Base-by-base conservation (phyloP, 2,329 filamentous ascomycete genomes). In the Penicillium psychrosexuale region DNA sequence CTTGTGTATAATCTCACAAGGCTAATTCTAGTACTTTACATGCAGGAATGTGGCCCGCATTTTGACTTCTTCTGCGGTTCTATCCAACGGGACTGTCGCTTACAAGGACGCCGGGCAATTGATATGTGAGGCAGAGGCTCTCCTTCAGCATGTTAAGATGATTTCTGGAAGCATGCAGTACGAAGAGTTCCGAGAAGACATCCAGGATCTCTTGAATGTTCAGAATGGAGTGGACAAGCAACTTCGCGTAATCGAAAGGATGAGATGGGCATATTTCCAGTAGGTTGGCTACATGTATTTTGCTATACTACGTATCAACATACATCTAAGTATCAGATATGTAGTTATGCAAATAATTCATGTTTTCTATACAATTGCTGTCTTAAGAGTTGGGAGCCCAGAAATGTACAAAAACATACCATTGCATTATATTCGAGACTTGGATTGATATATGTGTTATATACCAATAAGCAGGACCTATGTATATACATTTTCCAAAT, bases 91-190 rank as follows among this genome's bases (percentile, higher is more conserved):
- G 8, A 82, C 93, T 58, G 79, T 97, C 46, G 87, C 88, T 1
- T 97, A 96, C 78, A 95, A 93, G 73, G 91, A 97, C 64, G 91
- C 96, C 65, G 94, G 94, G 1, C 77, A 97, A 56, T 77, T 99
- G 39, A 80, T 99, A 5, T 96, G 91, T 70, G 93, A 99, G 71
- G 87, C 93, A 4, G 91, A 97, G 65, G 82, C 91, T 30, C 78
- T 99, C 49, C 84, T 91, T 43, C 84, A 84, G 63, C 81, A 88
- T 42, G 87, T 88, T 2, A 78, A 79, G 48, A 79, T 77, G 22
- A 75, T 91, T 38, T 83, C 97, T 62, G 91, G 91, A 0, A 80
- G 83, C 1, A 84, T 89, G 40, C 82, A 95, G 12, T 86, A 88
- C 67, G 85, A 86, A 64, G 92, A 97, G 65, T 97, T 99, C 66